Evolutionary conservation across 163 green algal genomes (phyloP).

Genomic region (Volvox carteri): DNA sequence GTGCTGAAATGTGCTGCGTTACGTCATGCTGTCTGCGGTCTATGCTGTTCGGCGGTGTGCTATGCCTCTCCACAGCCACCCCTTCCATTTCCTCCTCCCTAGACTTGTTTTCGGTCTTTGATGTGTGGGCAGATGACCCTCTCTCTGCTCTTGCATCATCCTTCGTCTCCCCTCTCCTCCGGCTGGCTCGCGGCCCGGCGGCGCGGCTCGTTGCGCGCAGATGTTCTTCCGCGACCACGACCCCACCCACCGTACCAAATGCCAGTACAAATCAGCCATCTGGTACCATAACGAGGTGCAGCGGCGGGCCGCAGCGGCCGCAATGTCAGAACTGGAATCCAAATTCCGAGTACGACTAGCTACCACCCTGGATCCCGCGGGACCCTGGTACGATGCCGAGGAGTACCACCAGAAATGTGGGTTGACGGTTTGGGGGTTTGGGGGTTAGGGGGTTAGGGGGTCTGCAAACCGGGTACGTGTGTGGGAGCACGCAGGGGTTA

Average conservation of each 20-base stretch:
- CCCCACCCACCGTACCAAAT: slow-evolving; percentile 37
- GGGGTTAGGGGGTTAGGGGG: neutral
- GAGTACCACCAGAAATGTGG: slow-evolving; percentile 62
- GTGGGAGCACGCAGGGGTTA: neutral
- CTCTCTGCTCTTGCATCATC: too few relatives aligned
- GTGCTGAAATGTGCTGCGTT: too few relatives aligned
- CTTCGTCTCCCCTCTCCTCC: too few relatives aligned
- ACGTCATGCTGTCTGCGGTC: too few relatives aligned
- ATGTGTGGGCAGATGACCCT: too few relatives aligned
- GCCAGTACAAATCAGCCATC: slow-evolving; percentile 55
- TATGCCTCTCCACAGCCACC: too few relatives aligned
- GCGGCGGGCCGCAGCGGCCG: neutral
- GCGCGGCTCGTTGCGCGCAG: too few relatives aligned
- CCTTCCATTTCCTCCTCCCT: too few relatives aligned
- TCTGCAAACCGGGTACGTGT: neutral
- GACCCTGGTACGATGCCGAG: slow-evolving; percentile 52
- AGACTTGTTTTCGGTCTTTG: too few relatives aligned
- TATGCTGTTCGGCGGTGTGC: too few relatives aligned
- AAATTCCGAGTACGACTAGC: slow-evolving; percentile 42
- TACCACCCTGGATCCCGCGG: slow-evolving; percentile 47
- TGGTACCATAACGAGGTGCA: slow-evolving; percentile 54
- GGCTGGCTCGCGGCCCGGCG: too few relatives aligned
- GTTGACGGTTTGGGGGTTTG: neutral
- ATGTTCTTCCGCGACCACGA: slow-evolving; percentile 55
- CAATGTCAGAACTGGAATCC: slow-evolving; percentile 10